These are phyloP conservation scores for Colletotrichum salicis DNA, from an alignment of 2,329 filamentous ascomycete genomes.

Conservation along the genomic window DNA sequence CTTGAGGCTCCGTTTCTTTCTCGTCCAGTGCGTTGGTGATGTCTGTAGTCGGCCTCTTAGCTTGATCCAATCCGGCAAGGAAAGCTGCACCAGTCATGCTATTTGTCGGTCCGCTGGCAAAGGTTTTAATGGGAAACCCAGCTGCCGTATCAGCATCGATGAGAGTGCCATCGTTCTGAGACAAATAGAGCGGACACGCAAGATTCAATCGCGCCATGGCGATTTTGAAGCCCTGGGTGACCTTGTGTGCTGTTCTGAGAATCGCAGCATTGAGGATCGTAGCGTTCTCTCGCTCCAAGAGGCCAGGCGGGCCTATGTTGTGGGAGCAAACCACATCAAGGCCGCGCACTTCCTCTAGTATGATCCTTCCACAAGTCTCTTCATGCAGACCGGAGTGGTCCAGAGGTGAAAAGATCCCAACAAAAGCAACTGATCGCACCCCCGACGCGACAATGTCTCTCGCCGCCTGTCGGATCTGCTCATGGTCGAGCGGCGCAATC, in stretches of 20 bases:
- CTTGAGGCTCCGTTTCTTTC: conserved; percentile 41
- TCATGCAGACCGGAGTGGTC: conserved; percentile 56
- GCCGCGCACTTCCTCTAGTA: conserved; percentile 48
- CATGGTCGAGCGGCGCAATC: conserved; percentile 50
- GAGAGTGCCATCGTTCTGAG: conserved; percentile 65
- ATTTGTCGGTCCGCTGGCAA: conserved; percentile 65
- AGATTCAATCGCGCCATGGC: conserved; percentile 57
- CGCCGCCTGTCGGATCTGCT: conserved; percentile 49
- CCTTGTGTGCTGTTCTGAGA: conserved; percentile 56
- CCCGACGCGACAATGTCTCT: conserved; percentile 47
- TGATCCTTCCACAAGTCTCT: conserved; percentile 50
- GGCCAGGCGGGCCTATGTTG: conserved; percentile 55
- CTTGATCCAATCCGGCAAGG: conserved; percentile 57
- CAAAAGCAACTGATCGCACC: conserved; percentile 52
- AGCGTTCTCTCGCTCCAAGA: conserved; percentile 62
- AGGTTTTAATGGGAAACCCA: conserved; percentile 62
- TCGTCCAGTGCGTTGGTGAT: background rate
- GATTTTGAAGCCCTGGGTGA: conserved; percentile 57
- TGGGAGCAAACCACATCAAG: conserved; percentile 55
- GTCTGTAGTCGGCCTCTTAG: background rate
- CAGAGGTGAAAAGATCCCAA: conserved; percentile 59
- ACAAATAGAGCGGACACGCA: conserved; percentile 58
- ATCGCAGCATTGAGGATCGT: conserved; percentile 66
- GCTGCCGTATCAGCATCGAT: conserved; percentile 59
- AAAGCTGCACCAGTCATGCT: conserved; percentile 65